Evolutionary conservation across 257 asterid species (phyloP), one percentile per base, ranked within the genome.

Genomic region (Solanum okadae): DNA sequence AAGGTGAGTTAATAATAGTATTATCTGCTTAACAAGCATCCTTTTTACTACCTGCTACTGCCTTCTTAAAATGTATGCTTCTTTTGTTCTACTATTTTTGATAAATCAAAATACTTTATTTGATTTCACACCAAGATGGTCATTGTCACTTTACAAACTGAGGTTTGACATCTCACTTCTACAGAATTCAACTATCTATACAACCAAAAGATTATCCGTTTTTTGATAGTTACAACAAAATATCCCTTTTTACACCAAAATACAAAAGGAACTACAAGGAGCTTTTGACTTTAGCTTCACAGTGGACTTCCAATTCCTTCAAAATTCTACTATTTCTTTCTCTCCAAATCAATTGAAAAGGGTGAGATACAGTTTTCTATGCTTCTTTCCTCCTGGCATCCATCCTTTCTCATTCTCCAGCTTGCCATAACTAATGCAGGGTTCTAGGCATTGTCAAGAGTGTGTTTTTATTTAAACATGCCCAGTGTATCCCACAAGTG

Each of bases 1-100:
- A 92, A 97, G 98, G 99, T 97, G 52, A 79, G 16, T 79, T 79
- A 44, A 42, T 79, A 79, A 5, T 40, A 40, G 25, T 79, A 25
- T 25, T 78, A 42, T 79, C 65, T 46, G 33, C 85, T 79, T n/a
- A 25, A 44, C 84, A 25, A 40, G 9, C 63, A 42, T 78, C 85
- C 49, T 27, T 29, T 16, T 16, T 44, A 27, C 40, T 46, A 27
- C 85, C 65, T 79, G 67, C 38, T 79, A 44, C 85, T 79, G 67
- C 37, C 40, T 79, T 79, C 85, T 44, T 79, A 52, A 79, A 79
- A 79, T 79, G 63, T 79, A 79, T 44, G 85, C 23, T 46, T 44
- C n/a, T 27, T 44, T 79, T 27, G 27, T 44, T 42, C 38, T 44
- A 25, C 27, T 44, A 44, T 79, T 40, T 77, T 42, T n/a, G 63